Evolutionary conservation across 257 asterid genomes (phyloP).

Genomic region (Voacanga thouarsii): DNA sequence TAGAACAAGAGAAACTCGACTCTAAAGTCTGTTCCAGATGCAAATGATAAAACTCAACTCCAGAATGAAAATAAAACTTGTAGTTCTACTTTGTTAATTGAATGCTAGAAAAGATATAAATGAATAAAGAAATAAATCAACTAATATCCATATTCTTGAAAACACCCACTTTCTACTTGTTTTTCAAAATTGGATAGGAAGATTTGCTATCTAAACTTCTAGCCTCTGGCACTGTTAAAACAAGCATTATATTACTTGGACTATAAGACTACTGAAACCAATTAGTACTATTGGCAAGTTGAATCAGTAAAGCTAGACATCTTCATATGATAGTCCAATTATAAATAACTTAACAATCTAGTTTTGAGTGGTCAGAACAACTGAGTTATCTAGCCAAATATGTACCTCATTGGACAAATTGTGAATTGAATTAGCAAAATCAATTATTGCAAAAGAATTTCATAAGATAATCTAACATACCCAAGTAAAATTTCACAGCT

Average conservation of each 20-base stretch:
- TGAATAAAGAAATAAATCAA: no score
- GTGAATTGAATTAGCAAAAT: background rate
- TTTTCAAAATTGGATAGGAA: no score
- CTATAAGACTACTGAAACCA: no score
- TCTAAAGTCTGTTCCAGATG: background rate
- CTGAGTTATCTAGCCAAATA: background rate
- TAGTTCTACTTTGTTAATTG: background rate
- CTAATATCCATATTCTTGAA: no score
- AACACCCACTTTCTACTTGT: no score
- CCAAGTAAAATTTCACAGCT: slow-evolving; percentile 46
- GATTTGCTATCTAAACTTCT: no score
- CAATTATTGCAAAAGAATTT: background rate
- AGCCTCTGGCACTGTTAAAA: no score
- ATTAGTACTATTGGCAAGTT: background rate
- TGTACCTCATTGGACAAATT: background rate
- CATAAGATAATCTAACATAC: slow-evolving; percentile 9
- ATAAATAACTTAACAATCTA: background rate
- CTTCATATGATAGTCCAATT: background rate
- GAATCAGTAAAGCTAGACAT: background rate
- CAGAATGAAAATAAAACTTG: background rate
- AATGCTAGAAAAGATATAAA: background rate
- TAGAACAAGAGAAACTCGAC: background rate
- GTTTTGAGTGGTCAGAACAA: background rate
- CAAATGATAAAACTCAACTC: background rate
- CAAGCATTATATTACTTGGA: no score